A percentile compares a stretch with the other conserved stretches of the same genome.
These are phyloP conservation scores for Ustilago sp. DNA, from an alignment of 1,284 basidiomycete species.

Conservation along the genomic window DNA sequence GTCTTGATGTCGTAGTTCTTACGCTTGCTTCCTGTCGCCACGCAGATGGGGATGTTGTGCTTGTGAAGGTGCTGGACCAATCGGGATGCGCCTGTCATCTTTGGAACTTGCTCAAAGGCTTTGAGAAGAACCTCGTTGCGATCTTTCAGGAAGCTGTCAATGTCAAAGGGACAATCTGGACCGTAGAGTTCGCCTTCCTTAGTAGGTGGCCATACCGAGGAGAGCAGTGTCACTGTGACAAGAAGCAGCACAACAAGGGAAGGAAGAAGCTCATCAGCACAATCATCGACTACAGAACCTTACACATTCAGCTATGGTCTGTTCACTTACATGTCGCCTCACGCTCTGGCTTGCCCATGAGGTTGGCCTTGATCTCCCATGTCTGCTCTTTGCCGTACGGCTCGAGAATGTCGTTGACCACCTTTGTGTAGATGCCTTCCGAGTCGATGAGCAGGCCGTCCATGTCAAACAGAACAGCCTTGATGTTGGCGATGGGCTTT, in stretches of 20 bases:
- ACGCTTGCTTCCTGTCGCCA: conserved; percentile 68
- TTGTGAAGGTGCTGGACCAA: conserved; percentile 65
- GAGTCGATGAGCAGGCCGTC: conserved; percentile 69
- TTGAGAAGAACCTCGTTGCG: conserved; percentile 62
- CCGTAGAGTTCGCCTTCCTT: conserved; percentile 43
- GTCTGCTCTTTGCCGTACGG: conserved; percentile 69
- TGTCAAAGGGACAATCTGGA: conserved; percentile 64
- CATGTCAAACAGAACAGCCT: conserved; percentile 64
- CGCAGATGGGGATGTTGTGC: conserved; percentile 66
- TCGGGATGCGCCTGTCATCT: conserved; percentile 67
- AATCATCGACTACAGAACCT: neutral
- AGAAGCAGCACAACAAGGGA: neutral
- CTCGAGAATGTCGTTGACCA: conserved; percentile 67
- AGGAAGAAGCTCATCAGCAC: neutral
- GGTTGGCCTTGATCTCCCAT: conserved; percentile 68
- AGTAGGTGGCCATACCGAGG: conserved; percentile 62
- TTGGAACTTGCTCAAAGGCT: conserved; percentile 61
- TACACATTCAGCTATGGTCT: neutral
- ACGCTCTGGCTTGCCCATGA: conserved; percentile 69
- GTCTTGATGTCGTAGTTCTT: conserved; percentile 67
- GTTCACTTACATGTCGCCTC: conserved; percentile 56
- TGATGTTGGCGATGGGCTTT: conserved; percentile 44
- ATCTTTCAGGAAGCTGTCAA: conserved; percentile 63
- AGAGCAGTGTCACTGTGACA: conserved; percentile 54
- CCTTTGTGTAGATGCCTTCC: conserved; percentile 67